phyloP scores from a whole-genome alignment of 768 basidiomycete species.

The Pleurotus citrinopileatus region DNA sequence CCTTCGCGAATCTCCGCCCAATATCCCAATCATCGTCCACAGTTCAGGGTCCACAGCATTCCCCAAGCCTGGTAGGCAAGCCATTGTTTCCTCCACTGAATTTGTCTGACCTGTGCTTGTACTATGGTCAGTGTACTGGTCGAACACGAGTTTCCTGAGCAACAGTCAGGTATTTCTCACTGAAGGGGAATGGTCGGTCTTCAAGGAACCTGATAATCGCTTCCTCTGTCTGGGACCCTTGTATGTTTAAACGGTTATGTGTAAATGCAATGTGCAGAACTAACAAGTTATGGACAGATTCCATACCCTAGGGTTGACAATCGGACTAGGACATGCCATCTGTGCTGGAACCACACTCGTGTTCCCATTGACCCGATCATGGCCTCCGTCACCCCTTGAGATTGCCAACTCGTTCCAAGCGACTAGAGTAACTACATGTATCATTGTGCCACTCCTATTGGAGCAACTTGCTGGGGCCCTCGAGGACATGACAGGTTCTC shows the following conservation, averaged over 20 bases:
- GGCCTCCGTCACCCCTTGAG: constrained; percentile 14
- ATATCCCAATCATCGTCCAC: constrained; percentile 12
- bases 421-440: constrained; percentile 7
- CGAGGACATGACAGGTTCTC: constrained; percentile 1
- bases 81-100: neutral
- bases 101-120: neutral
- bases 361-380: constrained; percentile 12
- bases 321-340: constrained; percentile 11
- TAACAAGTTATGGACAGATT: constrained; percentile 2
- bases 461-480: constrained; percentile 10
- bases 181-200: constrained; percentile 13
- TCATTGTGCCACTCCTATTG: constrained; percentile 12
- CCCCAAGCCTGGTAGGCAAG: constrained; percentile 13
- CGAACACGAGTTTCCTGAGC: constrained; percentile 9
- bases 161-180: constrained; percentile 13
- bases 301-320: constrained; percentile 13
- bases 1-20: constrained; percentile 3
- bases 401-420: constrained; percentile 10
- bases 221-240: constrained; percentile 14
- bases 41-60: constrained; percentile 15
- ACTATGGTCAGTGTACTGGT: constrained; percentile 2
- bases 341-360: constrained; percentile 14
- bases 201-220: constrained; percentile 13
- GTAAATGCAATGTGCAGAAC: neutral
- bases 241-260: constrained; percentile 1